Conservation (phyloP, 768 basidiomycete genomes). For the Tylopilus plumbeoviolaceoides region DNA sequence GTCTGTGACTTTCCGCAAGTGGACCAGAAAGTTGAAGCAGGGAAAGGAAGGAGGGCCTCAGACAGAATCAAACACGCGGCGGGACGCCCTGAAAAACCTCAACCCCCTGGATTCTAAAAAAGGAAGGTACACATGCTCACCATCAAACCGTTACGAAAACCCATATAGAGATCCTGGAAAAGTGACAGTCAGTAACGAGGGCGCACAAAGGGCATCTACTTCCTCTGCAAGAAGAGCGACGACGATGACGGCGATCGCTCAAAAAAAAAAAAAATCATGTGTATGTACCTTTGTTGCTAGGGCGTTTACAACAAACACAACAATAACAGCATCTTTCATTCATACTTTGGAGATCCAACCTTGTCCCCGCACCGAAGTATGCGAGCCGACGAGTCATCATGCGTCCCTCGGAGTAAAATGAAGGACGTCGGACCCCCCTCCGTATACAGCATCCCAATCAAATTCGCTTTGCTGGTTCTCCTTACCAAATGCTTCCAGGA, state of each 20-base stretch:
- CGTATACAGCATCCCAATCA: constrained; percentile 66
- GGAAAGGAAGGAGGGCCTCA: constrained; percentile 19
- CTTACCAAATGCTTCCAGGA: constrained; percentile 64
- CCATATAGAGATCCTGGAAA: constrained; percentile 3
- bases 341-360: constrained; percentile 20
- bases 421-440: constrained; percentile 65
- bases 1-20: constrained; percentile 41
- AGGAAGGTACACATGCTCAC: constrained; percentile 30
- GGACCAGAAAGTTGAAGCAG: constrained; percentile 26
- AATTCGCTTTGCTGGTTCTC: constrained; percentile 71
- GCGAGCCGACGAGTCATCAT: constrained; percentile 11
- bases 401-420: constrained; percentile 39
- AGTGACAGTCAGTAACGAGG: constrained; percentile 8
- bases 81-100: constrained; percentile 33
- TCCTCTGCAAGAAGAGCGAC: constrained; percentile 6
- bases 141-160: constrained; percentile 18
- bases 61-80: constrained; percentile 23
- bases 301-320: constrained; percentile 17
- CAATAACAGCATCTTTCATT: constrained; percentile 23
- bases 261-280: not conserved
- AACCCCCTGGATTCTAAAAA: constrained; percentile 26
- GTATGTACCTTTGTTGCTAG: constrained; percentile 18
- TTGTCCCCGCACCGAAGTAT: constrained; percentile 7
- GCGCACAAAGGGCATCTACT: constrained; percentile 6
- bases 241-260: not conserved